Percentiles rank a stretch among this genome's conserved stretches.
These are phyloP conservation scores for Lentinula sp. DNA, from an alignment of 768 basidiomycete species.

Conservation along the genomic window DNA sequence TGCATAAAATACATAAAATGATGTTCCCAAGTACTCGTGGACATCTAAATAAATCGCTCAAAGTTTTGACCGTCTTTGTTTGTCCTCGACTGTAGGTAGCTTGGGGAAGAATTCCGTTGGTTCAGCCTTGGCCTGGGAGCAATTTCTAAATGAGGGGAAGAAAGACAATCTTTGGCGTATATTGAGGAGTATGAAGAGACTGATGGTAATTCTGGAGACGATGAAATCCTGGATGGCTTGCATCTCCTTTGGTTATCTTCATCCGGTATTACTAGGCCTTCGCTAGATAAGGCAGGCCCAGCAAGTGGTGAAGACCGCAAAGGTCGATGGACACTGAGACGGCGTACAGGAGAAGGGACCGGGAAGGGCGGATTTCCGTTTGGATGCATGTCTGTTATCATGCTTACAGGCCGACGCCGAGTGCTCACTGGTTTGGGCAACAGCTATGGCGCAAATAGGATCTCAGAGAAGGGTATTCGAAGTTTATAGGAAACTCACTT, in stretches of 20 bases:
- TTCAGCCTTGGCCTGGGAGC: background rate
- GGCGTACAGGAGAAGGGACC: background rate
- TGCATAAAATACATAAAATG: no score
- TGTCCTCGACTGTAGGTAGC: no score
- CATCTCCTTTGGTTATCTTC: background rate
- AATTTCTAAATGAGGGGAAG: background rate
- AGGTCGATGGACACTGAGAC: background rate
- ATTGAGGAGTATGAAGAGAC: background rate
- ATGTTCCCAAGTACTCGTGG: no score
- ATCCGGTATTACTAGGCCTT: background rate
- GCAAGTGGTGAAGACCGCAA: slow-evolving; percentile 4
- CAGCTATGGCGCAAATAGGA: background rate
- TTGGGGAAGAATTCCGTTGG: background rate
- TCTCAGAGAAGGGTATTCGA: background rate
- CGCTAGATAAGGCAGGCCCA: slow-evolving; percentile 1
- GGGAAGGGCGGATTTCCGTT: background rate
- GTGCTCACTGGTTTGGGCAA: background rate
- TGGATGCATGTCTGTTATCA: background rate
- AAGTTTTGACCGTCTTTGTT: no score
- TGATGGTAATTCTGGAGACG: background rate
- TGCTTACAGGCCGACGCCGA: background rate
- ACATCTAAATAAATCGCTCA: no score
- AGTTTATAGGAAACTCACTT: background rate
- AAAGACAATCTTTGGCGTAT: background rate
- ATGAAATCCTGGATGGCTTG: slow-evolving; percentile 1